Conservation (phyloP, 2,329 filamentous ascomycete genomes). For the Ophiostoma piceae region DNA sequence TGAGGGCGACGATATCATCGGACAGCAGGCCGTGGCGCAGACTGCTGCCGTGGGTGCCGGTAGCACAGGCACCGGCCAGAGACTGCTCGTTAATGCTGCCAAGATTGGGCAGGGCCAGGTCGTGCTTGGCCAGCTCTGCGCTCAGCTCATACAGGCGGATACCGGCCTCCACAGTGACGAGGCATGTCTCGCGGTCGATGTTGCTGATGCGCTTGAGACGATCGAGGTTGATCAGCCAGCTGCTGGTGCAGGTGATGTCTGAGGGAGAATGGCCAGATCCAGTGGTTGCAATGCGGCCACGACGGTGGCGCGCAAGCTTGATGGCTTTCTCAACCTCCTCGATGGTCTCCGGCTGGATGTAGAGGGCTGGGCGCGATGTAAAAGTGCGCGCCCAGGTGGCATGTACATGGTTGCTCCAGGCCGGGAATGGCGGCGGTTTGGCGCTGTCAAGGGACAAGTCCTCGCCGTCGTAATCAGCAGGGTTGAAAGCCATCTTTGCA, state of each 20-base stretch:
- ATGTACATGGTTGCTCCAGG: conserved; percentile 66
- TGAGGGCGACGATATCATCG: conserved; percentile 67
- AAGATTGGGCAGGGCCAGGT: conserved; percentile 82
- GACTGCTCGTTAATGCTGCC: conserved; percentile 95
- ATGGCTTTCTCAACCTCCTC: conserved; percentile 79
- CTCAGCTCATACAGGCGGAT: conserved; percentile 75
- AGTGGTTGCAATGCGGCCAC: conserved; percentile 76
- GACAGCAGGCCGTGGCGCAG: conserved; percentile 78
- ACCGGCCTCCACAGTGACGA: conserved; percentile 78
- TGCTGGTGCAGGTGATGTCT: conserved; percentile 84
- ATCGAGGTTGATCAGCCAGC: conserved; percentile 93
- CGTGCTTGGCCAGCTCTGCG: conserved; percentile 64
- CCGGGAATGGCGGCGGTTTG: conserved; percentile 63
- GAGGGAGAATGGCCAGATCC: conserved; percentile 90
- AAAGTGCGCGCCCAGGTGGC: conserved; percentile 95
- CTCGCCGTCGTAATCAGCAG: conserved; percentile 26
- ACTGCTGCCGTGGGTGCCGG: conserved; percentile 88
- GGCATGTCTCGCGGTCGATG: conserved; percentile 56
- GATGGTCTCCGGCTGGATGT: conserved; percentile 75
- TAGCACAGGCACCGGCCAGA: conserved; percentile 85
- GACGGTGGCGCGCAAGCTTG: conserved; percentile 71
- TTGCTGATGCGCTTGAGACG: conserved; percentile 67
- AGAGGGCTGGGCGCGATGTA: conserved; percentile 81
- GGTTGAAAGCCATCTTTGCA: conserved; percentile 22
- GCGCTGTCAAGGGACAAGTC: conserved; percentile 19